Conservation (phyloP, 352 stramenopile species). For the Phytophthora kernoviae region DNA sequence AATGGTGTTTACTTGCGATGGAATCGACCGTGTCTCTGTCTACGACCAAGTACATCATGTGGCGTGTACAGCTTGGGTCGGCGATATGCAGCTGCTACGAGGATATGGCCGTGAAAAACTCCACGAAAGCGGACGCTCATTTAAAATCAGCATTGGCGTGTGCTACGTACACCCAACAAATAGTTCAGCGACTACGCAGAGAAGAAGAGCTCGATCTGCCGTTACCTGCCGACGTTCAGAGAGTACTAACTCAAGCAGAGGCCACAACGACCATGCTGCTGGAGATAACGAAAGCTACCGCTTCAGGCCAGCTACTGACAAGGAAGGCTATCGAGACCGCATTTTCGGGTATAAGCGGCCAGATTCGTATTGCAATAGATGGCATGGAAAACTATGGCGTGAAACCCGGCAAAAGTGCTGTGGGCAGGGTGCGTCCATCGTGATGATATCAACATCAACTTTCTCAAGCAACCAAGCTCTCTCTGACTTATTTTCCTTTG, state of each 20-base stretch:
- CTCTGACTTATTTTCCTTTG: slow-evolving; percentile 37
- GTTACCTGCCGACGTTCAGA: slow-evolving; percentile 44
- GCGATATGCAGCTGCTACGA: slow-evolving; percentile 67
- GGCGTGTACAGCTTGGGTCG: slow-evolving; percentile 62
- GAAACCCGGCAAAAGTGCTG: slow-evolving; percentile 6
- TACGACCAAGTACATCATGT: slow-evolving; percentile 70
- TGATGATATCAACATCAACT: slow-evolving; percentile 5
- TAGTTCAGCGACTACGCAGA: slow-evolving; percentile 56
- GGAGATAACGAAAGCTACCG: slow-evolving; percentile 23
- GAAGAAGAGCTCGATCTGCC: slow-evolving; percentile 82
- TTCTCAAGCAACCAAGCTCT: slow-evolving; percentile 8
- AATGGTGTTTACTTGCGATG: slow-evolving; percentile 62
- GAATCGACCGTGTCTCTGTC: slow-evolving; percentile 59
- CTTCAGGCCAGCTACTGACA: slow-evolving; percentile 24
- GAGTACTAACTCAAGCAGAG: slow-evolving; percentile 47
- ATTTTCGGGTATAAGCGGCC: slow-evolving; percentile 28
- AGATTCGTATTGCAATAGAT: slow-evolving; percentile 50
- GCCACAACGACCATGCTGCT: slow-evolving; percentile 41
- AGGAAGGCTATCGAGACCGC: slow-evolving; percentile 36
- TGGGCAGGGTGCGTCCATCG: slow-evolving; percentile 1
- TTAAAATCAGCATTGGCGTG: slow-evolving; percentile 49
- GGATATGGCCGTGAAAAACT: slow-evolving; percentile 42
- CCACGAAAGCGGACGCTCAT: slow-evolving; percentile 16
- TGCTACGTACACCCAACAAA: slow-evolving; percentile 42
- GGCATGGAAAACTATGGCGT: slow-evolving; percentile 25